A percentile compares a stretch with the other conserved stretches of the same genome.
These are phyloP conservation scores for Torulaspora maleeae DNA, from an alignment of 805 yeast genomes.

Conservation along the genomic window DNA sequence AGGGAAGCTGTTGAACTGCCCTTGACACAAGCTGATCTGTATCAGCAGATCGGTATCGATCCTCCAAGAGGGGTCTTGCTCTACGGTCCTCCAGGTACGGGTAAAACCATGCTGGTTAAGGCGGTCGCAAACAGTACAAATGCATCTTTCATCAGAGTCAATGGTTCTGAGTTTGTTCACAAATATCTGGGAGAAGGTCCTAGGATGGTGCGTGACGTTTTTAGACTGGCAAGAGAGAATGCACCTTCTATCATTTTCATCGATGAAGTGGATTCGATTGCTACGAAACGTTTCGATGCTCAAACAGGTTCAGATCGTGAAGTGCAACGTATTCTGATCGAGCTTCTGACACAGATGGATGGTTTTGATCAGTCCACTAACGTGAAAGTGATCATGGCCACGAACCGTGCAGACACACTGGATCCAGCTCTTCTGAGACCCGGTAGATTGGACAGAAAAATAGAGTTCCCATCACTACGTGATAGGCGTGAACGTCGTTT, in stretches of 20 bases:
- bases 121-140: constrained; percentile 97
- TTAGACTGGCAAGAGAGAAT: constrained; percentile 94
- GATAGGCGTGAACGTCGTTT: constrained; percentile 98
- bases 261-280: constrained; percentile 98
- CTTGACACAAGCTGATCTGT: constrained; percentile 88
- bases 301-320: constrained; percentile 99
- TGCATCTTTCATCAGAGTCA: constrained; percentile 93
- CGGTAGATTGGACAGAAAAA: constrained; percentile 96
- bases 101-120: constrained; percentile 97
- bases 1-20: constrained; percentile 98
- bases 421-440: constrained; percentile 98
- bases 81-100: constrained; percentile 99
- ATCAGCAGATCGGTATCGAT: constrained; percentile 96
- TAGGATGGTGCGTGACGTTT: constrained; percentile 98
- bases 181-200: constrained; percentile 99
- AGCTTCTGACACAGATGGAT: constrained; percentile 96
- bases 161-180: constrained; percentile 97
- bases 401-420: constrained; percentile 97
- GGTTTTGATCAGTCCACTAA: constrained; percentile 95
- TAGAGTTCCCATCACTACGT: constrained; percentile 92
- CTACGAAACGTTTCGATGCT: constrained; percentile 98
- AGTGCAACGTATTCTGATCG: constrained; percentile 95
- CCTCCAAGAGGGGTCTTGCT: constrained; percentile 97
- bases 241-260: constrained; percentile 95
- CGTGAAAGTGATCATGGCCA: constrained; percentile 98